A percentile compares a stretch with the other conserved stretches of the same genome.
These are phyloP conservation scores for Candida piceae DNA, from an alignment of 805 yeast genomes.

Conservation along the genomic window DNA sequence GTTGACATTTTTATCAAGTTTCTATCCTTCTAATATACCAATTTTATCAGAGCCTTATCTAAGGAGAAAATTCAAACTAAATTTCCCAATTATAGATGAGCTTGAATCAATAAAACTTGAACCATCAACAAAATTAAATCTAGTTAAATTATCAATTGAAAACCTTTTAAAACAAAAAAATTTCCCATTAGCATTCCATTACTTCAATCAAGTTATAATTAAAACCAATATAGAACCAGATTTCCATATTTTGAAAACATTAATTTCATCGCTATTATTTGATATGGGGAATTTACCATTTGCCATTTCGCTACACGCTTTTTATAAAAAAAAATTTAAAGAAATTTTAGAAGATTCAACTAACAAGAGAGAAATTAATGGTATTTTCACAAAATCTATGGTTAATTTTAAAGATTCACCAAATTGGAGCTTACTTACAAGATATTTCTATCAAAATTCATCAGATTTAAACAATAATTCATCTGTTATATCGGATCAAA, in stretches of 20 bases:
- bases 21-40: conserved; percentile 7
- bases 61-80: conserved; percentile 1
- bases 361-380: conserved; percentile 8
- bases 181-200: neutral
- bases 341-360: conserved; percentile 2
- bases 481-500: neutral
- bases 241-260: conserved; percentile 3
- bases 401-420: conserved; percentile 11
- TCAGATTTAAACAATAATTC: conserved; percentile 4
- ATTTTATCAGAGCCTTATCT: conserved; percentile 5
- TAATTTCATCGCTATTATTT: conserved; percentile 9
- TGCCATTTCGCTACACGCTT: conserved; percentile 16
- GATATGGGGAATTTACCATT: conserved; percentile 15
- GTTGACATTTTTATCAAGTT: conserved; percentile 4
- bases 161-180: neutral
- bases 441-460: conserved; percentile 17
- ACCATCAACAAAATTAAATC: neutral
- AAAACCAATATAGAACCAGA: conserved; percentile 2
- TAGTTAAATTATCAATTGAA: neutral
- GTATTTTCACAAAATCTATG: conserved; percentile 13
- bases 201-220: neutral
- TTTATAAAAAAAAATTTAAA: conserved; percentile 4
- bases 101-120: neutral
- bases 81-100: conserved; percentile 8
- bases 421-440: conserved; percentile 12